Evolutionary conservation across 352 stramenopile genomes (phyloP).

Genomic region (Elongisporangium undulatum): DNA sequence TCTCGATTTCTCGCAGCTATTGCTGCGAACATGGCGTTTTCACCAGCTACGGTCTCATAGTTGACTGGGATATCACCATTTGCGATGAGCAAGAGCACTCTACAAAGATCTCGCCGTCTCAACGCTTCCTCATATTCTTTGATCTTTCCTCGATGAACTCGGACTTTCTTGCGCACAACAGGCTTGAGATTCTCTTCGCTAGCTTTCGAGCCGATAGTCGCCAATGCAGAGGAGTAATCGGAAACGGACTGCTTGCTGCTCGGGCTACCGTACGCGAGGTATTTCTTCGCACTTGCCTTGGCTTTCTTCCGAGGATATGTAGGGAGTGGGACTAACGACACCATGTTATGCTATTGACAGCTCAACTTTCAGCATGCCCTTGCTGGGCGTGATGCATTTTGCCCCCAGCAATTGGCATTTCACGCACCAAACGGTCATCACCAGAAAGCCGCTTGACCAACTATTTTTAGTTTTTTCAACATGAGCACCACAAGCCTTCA

Average conservation of each 20-base stretch:
- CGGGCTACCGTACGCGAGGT: constrained; percentile 2
- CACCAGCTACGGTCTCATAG: constrained; percentile 48
- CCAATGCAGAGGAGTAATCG: not conserved
- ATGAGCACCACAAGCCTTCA: not conserved
- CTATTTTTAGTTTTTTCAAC: not conserved
- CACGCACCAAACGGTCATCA: not conserved
- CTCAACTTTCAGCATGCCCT: not conserved
- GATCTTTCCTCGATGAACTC: constrained; percentile 6
- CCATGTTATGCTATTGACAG: not conserved
- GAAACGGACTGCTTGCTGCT: not conserved
- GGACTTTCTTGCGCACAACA: not conserved
- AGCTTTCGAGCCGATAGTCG: not conserved
- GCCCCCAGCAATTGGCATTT: not conserved
- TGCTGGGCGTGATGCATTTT: not conserved
- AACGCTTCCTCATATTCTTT: constrained; percentile 49
- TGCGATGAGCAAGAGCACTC: constrained; percentile 67
- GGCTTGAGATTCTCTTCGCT: not conserved
- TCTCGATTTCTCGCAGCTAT: constrained; percentile 39
- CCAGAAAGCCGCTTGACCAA: not conserved
- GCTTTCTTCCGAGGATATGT: not conserved
- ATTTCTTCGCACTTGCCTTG: constrained; percentile 12
- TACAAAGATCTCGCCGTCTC: constrained; percentile 46
- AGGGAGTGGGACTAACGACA: not conserved
- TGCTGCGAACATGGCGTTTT: constrained; percentile 58
- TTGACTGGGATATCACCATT: constrained; percentile 40